Percentiles rank a stretch among this genome's conserved stretches.
phyloP scores from a whole-genome alignment of 768 basidiomycete genomes.

The Suillus plorans region DNA sequence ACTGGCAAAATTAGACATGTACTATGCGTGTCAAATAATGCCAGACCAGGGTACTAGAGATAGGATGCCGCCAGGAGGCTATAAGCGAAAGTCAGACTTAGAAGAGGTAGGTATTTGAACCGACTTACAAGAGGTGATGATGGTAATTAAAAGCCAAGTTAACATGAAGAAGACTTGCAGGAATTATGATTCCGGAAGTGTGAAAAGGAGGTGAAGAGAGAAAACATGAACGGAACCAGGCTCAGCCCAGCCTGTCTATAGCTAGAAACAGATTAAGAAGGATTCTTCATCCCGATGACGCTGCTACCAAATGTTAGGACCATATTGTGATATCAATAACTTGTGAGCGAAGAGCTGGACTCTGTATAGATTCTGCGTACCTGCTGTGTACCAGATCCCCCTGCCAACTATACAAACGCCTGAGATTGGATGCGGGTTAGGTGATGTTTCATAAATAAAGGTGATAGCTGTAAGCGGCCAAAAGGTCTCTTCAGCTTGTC shows the following conservation, averaged over 20 bases:
- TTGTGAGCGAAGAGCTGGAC: too few species aligned
- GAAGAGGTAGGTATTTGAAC: background rate
- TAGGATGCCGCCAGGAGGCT: conserved; percentile 1
- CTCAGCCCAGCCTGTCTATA: background rate
- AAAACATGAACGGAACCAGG: conserved; percentile 5
- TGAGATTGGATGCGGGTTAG: too few species aligned
- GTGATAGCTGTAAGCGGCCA: too few species aligned
- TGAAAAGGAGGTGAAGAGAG: conserved; percentile 18
- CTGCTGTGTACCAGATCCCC: too few species aligned
- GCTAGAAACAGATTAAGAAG: conserved; percentile 1
- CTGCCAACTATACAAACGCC: too few species aligned
- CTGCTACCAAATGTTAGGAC: too few species aligned
- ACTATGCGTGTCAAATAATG: conserved; percentile 5
- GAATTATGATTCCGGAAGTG: background rate
- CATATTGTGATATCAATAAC: too few species aligned
- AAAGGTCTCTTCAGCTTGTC: too few species aligned
- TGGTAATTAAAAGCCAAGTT: conserved; percentile 11
- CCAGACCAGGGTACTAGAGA: conserved; percentile 17
- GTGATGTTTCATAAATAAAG: too few species aligned
- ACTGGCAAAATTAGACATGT: conserved; percentile 51
- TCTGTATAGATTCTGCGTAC: too few species aligned
- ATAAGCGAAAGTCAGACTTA: background rate
- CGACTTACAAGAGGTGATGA: conserved; percentile 5
- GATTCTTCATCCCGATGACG: background rate
- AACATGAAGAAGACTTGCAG: conserved; percentile 17